phyloP scores from a whole-genome alignment of 306 rosid species.

The Quercus robur region DNA sequence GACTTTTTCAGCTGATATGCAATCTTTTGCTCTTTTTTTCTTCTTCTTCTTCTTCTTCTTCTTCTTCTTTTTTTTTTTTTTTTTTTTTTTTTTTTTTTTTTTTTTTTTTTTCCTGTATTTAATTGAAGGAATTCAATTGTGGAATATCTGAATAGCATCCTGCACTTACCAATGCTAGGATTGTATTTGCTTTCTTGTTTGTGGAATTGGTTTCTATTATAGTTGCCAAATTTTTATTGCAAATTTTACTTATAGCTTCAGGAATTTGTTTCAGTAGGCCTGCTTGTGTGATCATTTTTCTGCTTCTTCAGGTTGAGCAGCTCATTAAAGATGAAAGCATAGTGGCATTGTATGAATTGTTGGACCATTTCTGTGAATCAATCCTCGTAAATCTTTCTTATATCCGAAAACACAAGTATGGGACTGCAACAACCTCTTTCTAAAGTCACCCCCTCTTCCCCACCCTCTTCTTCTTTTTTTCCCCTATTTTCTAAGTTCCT shows the following conservation, averaged over 20 bases:
- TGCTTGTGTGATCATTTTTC: neutral
- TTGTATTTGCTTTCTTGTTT: neutral
- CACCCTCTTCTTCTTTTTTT: neutral
- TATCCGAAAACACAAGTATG: slow-evolving; percentile 67
- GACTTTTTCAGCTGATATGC: neutral
- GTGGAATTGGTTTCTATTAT: neutral
- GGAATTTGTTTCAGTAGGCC: neutral
- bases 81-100: neutral
- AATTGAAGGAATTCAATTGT: neutral
- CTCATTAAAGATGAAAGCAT: slow-evolving; percentile 53
- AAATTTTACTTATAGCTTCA: neutral
- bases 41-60: too few species aligned
- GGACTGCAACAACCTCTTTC: neutral
- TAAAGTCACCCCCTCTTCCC: too few species aligned
- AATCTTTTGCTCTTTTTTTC: neutral
- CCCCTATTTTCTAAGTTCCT: neutral
- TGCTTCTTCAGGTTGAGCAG: slow-evolving; percentile 58
- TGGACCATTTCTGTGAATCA: slow-evolving; percentile 62
- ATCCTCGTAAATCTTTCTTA: slow-evolving; percentile 49
- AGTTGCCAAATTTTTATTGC: neutral
- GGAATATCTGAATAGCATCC: neutral
- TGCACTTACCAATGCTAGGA: neutral
- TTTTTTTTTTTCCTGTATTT: neutral
- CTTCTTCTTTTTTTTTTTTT: neutral
- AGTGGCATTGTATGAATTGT: slow-evolving; percentile 49